Base-by-base conservation (phyloP, 352 stramenopile genomes). In the Globisporangium spinosum region DNA sequence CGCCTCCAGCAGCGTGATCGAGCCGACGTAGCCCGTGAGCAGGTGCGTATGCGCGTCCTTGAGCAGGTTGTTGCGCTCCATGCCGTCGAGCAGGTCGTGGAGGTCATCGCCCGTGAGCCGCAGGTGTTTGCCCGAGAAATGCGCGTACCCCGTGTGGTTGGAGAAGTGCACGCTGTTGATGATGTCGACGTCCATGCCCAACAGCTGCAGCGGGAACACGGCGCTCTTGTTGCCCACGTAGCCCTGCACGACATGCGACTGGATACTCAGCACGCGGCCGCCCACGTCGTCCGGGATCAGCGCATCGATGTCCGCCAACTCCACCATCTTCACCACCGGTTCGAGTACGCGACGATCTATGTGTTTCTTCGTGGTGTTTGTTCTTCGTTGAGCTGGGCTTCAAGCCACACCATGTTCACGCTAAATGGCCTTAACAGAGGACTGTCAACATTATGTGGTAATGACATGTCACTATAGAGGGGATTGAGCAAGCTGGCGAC, bases 121-220 rank as follows among this genome's bases (percentile, higher is more conserved):
- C 68, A 93, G 79, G 22, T 81, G 79, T 61, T 89, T 85, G 63
- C 86, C 86, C 23, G 76, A 82, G 67, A 93, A 93, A 59, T 85
- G 85, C 43, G 69, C 70, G 77, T 94, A 96, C 3, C 88, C 88
- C 32, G 85, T 93, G 75, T 94, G 86, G 73, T 96, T 94, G 77
- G 86, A 93, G 66, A 96, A 94, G 67, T 96, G 86, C 22, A 96
- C 84, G 64, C 81, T 94, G 72, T 96, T 94, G 77, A 96, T 91
- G 56, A 90, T 83, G 74, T 96, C 88, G 47, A 94, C 88, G 61
- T 96, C 88, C 75, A 94, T 80, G 22, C 88, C 86, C 35, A 95
- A 78, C 66, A 92, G 77, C 75, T 94, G 88, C 72, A 95, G 70
- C 27, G 86, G 86, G 67, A 95, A 91, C 40, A 96, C 85, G 9